A percentile compares a stretch with the other conserved stretches of the same genome.
These are phyloP conservation scores for Aspergillus ustus DNA, from an alignment of 2,329 filamentous ascomycete species.

Conservation along the genomic window DNA sequence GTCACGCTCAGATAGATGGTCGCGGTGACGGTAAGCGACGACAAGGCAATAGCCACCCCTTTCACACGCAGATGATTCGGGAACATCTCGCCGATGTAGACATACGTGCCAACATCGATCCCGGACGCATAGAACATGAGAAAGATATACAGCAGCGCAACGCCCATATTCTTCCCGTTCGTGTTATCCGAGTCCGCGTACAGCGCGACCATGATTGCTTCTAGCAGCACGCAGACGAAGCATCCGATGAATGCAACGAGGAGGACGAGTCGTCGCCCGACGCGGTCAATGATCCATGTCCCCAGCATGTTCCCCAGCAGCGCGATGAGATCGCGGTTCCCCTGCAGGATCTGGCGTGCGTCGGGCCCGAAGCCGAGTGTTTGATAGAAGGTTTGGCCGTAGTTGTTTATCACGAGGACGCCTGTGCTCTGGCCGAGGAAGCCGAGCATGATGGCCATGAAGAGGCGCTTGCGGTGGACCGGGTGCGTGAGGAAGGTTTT, in stretches of 20 bases:
- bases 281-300: neutral
- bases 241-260: neutral
- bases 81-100: neutral
- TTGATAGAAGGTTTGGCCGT: neutral
- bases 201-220: neutral
- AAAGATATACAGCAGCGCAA: neutral
- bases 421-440: slow-evolving; percentile 1
- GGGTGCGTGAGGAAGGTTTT: neutral
- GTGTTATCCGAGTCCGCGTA: slow-evolving; percentile 1
- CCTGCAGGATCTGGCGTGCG: neutral
- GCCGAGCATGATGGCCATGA: neutral
- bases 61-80: neutral
- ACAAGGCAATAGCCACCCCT: neutral
- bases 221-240: neutral
- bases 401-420: neutral
- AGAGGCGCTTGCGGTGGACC: neutral
- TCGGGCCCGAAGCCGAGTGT: neutral
- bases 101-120: neutral
- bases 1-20: neutral
- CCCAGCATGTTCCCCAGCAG: neutral
- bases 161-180: neutral
- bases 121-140: neutral
- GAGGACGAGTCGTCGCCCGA: neutral
- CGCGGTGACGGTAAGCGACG: neutral
- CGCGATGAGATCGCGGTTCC: neutral